Conservation (phyloP, 352 stramenopile species). For the Peronospora farinosa region DNA sequence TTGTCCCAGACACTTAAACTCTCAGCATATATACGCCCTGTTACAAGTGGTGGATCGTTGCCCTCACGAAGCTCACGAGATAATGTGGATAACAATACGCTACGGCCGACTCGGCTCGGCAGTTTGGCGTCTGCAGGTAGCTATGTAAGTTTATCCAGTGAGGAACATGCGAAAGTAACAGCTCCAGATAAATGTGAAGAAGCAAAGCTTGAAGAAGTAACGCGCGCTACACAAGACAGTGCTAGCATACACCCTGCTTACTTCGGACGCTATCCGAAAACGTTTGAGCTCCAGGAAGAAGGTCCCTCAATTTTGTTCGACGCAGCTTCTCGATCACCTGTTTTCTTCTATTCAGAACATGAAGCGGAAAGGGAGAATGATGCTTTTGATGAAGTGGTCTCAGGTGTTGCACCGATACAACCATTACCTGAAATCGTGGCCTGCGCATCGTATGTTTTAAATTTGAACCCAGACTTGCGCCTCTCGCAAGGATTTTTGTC, state of each 20-base stretch:
- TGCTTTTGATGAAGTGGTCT: conserved; percentile 1
- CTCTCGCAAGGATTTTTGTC: conserved; percentile 71
- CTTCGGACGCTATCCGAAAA: conserved; percentile 25
- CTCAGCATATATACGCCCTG: conserved; percentile 49
- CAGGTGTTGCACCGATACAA: background rate
- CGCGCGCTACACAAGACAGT: conserved; percentile 6
- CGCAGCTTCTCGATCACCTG: conserved; percentile 22
- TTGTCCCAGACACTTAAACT: conserved; percentile 55
- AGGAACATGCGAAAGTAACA: conserved; percentile 17
- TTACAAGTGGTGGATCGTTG: conserved; percentile 24
- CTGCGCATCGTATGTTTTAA: conserved; percentile 65
- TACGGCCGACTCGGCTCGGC: conserved; percentile 12
- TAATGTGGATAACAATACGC: conserved; percentile 6
- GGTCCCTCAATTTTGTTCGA: conserved; percentile 13
- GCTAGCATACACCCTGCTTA: conserved; percentile 29
- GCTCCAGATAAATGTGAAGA: conserved; percentile 4
- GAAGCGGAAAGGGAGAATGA: background rate
- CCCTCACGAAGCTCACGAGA: conserved; percentile 19
- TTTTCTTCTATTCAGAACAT: conserved; percentile 19
- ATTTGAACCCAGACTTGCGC: conserved; percentile 77
- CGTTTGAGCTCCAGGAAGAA: conserved; percentile 9
- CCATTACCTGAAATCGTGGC: conserved; percentile 27
- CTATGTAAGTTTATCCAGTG: conserved; percentile 15
- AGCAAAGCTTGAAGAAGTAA: background rate
- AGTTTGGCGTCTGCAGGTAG: conserved; percentile 25